Conservation (phyloP, 1,139 yeast genomes). For the Eremothecium cymbalariae region DNA sequence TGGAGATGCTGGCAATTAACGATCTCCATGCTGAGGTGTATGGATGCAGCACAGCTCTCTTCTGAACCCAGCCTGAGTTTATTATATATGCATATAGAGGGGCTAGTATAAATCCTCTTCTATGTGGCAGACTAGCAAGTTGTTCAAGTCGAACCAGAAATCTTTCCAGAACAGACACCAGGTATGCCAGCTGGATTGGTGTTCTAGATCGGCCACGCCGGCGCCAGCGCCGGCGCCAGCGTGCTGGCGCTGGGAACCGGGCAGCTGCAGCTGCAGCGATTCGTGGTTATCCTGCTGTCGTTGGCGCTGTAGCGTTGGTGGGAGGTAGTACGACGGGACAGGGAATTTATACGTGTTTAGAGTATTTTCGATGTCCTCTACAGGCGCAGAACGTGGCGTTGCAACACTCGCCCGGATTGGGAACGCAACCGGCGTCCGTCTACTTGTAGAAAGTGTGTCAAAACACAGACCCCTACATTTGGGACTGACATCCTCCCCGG, state of each 20-base stretch:
- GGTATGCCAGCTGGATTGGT: constrained; percentile 1
- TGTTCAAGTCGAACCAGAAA: constrained; percentile 3
- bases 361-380: constrained; percentile 3
- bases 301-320: constrained; percentile 6
- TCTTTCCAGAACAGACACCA: constrained; percentile 7
- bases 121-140: constrained; percentile 1
- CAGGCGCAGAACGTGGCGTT: not conserved
- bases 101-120: constrained; percentile 2
- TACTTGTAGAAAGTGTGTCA: constrained; percentile 2
- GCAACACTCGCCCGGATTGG: constrained; percentile 1
- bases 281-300: too few relatives aligned
- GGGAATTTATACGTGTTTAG: constrained; percentile 11
- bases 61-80: too few relatives aligned
- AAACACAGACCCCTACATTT: not conserved
- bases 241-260: too few relatives aligned
- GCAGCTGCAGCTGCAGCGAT: too few relatives aligned
- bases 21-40: too few relatives aligned
- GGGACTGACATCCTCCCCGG: not conserved
- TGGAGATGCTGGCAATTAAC: too few relatives aligned
- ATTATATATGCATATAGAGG: too few relatives aligned
- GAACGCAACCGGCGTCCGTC: constrained; percentile 4
- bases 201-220: not conserved
- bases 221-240: too few relatives aligned
- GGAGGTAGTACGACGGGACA: constrained; percentile 12
- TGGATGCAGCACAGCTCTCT: too few relatives aligned